Evolutionary conservation across 768 basidiomycete genomes (phyloP).

Genomic region (Rhodotorula kratochvilovae): DNA sequence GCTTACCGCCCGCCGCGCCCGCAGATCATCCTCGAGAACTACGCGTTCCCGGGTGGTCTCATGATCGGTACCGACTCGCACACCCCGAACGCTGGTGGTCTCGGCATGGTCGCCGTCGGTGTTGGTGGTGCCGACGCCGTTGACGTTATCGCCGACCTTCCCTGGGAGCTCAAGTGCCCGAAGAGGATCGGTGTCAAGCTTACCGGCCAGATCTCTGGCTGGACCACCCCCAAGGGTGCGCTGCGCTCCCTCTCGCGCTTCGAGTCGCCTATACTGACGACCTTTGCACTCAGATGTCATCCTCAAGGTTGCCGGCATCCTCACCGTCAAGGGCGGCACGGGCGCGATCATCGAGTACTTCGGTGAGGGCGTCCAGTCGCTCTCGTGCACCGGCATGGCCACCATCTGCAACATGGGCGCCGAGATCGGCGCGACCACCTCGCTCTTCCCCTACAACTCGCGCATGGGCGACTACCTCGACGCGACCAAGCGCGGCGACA

Average conservation of each 20-base stretch:
- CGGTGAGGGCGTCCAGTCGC: conserved; percentile 88
- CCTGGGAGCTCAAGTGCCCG: conserved; percentile 99
- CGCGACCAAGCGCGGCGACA: conserved; percentile 83
- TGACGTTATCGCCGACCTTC: conserved; percentile 95
- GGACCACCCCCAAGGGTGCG: conserved; percentile 94
- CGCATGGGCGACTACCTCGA: conserved; percentile 91
- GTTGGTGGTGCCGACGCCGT: conserved; percentile 99
- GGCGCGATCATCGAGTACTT: conserved; percentile 98
- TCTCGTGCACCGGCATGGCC: conserved; percentile 98
- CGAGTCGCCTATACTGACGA: no score
- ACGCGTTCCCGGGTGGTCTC: conserved; percentile 96
- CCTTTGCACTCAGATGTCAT: conserved; percentile 79
- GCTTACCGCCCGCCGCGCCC: conserved; percentile 49
- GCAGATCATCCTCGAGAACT: conserved; percentile 98
- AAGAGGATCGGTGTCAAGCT: conserved; percentile 98
- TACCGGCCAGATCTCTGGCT: conserved; percentile 88
- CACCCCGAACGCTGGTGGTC: conserved; percentile 97
- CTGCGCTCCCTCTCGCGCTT: neutral
- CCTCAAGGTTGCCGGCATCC: conserved; percentile 96
- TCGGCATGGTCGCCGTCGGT: conserved; percentile 99
- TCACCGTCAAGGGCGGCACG: conserved; percentile 98
- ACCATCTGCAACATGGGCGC: conserved; percentile 99
- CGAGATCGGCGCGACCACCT: conserved; percentile 98
- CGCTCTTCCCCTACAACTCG: conserved; percentile 95
- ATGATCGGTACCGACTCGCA: conserved; percentile 99